Evolutionary conservation across 495 filamentous ascomycete genomes (phyloP).

Genomic region (Platismatia glauca): DNA sequence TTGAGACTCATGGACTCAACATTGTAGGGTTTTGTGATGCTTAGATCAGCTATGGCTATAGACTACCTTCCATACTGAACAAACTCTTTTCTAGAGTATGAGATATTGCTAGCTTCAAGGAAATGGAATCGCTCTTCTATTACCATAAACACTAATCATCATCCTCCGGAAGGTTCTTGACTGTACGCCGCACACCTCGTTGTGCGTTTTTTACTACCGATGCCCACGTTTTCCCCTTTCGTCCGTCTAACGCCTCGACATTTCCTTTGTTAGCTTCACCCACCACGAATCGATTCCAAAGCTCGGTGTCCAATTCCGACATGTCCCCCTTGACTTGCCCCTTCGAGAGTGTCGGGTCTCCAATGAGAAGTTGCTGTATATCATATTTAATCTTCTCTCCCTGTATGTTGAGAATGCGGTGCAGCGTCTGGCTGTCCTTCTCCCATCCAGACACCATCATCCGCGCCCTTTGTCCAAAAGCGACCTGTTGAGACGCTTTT

Average conservation of each 20-base stretch:
- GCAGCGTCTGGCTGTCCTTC: conserved; percentile 11
- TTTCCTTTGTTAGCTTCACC: background rate
- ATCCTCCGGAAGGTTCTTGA: conserved; percentile 22
- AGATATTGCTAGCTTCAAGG: background rate
- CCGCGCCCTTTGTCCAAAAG: background rate
- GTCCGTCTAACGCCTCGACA: background rate
- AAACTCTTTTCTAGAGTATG: background rate
- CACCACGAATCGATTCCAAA: conserved; percentile 12
- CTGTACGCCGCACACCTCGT: conserved; percentile 30
- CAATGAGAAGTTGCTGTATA: background rate
- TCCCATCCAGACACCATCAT: conserved; percentile 10
- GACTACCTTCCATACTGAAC: background rate
- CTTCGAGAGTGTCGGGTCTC: background rate
- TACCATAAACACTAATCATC: background rate
- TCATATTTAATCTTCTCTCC: conserved; percentile 8
- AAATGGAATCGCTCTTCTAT: background rate
- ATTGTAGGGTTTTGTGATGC: background rate
- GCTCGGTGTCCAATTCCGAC: background rate
- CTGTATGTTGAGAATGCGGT: conserved; percentile 7
- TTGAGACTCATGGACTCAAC: background rate
- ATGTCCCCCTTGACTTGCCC: background rate
- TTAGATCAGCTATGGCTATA: background rate
- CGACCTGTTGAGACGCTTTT: conserved; percentile 9
- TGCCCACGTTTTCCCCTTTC: conserved; percentile 21
- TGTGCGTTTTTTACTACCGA: conserved; percentile 28